Percentiles rank a stretch among this genome's conserved stretches.
Conservation (phyloP, 164 flowering plant species). For the Echeveria elegans region DNA sequence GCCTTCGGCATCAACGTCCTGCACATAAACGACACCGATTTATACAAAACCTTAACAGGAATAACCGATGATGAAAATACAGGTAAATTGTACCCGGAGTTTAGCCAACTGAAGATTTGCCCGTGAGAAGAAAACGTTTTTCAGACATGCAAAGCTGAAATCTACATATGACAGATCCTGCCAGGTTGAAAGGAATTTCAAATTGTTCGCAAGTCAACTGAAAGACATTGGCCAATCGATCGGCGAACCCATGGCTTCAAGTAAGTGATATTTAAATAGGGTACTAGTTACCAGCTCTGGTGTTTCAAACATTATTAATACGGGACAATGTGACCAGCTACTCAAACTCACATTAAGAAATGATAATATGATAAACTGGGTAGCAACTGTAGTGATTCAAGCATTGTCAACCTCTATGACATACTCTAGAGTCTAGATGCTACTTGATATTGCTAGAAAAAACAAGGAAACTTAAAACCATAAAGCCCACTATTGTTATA, state of each 20-base stretch:
- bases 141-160: constrained; percentile 80
- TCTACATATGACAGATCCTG: constrained; percentile 90
- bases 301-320: neutral
- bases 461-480: neutral
- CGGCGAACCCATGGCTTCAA: neutral
- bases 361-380: neutral
- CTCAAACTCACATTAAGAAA: neutral
- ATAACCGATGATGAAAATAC: neutral
- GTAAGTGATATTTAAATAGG: neutral
- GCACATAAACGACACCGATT: constrained; percentile 12
- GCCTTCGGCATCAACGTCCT: constrained; percentile 88
- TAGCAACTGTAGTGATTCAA: neutral
- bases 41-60: neutral
- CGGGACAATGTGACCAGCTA: too few species aligned
- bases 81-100: constrained; percentile 49
- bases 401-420: neutral
- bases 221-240: neutral
- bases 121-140: constrained; percentile 71
- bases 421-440: neutral
- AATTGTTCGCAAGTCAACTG: neutral
- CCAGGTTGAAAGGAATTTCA: neutral
- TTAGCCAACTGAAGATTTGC: constrained; percentile 91
- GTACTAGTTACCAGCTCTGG: too few species aligned
- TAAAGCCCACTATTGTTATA: neutral
- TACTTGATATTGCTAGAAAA: neutral